A percentile compares a stretch with the other conserved stretches of the same genome.
Evolutionary conservation across 2,329 filamentous ascomycete species (phyloP).

Genomic region (Trichoderma atroviride): DNA sequence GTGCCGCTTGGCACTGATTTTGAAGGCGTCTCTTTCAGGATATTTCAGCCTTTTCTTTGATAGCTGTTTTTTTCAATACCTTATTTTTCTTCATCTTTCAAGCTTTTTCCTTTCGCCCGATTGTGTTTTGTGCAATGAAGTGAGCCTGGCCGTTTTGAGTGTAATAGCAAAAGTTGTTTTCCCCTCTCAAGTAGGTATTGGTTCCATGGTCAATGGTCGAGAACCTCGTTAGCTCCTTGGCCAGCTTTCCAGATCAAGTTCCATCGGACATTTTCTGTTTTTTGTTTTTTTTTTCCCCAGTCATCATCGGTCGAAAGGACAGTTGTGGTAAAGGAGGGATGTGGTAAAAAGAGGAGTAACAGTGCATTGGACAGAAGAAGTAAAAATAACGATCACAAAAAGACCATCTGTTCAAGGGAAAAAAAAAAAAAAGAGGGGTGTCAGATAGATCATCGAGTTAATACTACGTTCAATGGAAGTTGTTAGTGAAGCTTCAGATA

Average conservation of each 20-base stretch:
- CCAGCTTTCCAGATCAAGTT: background rate
- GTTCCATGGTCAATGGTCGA: background rate
- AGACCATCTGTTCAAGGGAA: background rate
- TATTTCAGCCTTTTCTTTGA: slow-evolving; percentile 1
- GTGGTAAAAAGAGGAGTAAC: background rate
- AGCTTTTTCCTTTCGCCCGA: background rate
- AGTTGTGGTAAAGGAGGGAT: background rate
- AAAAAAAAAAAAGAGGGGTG: background rate
- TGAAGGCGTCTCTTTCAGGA: background rate
- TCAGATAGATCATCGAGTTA: background rate
- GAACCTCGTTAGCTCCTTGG: background rate
- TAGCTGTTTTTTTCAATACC: slow-evolving; percentile 8
- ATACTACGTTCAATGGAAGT: background rate
- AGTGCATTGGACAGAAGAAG: background rate
- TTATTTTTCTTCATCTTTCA: background rate
- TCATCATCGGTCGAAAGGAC: background rate
- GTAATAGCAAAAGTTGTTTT: background rate
- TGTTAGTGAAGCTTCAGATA: background rate
- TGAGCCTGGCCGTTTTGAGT: background rate
- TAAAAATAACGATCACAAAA: background rate
- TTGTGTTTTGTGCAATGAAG: background rate
- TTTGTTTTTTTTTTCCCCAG: background rate
- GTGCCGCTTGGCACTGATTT: slow-evolving; percentile 7
- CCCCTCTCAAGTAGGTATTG: background rate
- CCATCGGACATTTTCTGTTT: background rate